A percentile compares a stretch with the other conserved stretches of the same genome.
Conservation (phyloP, 208 protist species). For the Crithidia bombi region DNA sequence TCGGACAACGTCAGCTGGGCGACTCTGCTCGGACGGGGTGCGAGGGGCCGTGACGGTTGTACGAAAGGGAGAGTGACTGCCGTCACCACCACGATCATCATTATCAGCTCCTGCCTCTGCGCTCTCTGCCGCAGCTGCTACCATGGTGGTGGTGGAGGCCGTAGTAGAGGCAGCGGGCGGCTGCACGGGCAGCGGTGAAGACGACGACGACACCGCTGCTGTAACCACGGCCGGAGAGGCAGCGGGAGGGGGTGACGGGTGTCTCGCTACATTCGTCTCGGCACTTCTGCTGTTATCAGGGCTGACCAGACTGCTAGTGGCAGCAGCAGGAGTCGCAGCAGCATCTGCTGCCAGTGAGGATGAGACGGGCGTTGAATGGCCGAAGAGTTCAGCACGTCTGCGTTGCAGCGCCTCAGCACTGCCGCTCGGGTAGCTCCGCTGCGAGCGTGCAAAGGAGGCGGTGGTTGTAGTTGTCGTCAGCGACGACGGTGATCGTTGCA, state of each 20-base stretch:
- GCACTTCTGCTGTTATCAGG: too few species aligned
- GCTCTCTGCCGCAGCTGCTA: neutral
- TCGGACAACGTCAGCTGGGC: neutral
- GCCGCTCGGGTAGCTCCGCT: slow-evolving; percentile 42
- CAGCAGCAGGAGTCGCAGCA: neutral
- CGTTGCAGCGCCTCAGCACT: slow-evolving; percentile 53
- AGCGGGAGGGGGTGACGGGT: too few species aligned
- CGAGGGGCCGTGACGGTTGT: neutral
- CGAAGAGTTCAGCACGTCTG: slow-evolving; percentile 67
- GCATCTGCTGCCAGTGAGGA: neutral
- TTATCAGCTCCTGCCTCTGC: neutral
- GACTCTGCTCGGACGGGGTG: neutral
- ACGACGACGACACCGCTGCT: neutral
- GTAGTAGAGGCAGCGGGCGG: neutral
- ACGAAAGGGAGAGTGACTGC: slow-evolving; percentile 15
- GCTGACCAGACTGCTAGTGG: too few species aligned
- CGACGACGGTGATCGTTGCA: slow-evolving; percentile 32
- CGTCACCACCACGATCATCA: neutral
- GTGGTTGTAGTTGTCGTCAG: slow-evolving; percentile 28
- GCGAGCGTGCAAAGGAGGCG: slow-evolving; percentile 27
- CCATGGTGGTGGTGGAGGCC: neutral
- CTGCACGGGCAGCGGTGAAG: neutral
- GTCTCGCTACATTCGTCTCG: too few species aligned
- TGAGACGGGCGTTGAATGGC: too few species aligned
- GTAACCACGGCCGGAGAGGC: neutral